A percentile compares a stretch with the other conserved stretches of the same genome.
Conservation (phyloP, 139 green algal genomes). For the Chara braunii region DNA sequence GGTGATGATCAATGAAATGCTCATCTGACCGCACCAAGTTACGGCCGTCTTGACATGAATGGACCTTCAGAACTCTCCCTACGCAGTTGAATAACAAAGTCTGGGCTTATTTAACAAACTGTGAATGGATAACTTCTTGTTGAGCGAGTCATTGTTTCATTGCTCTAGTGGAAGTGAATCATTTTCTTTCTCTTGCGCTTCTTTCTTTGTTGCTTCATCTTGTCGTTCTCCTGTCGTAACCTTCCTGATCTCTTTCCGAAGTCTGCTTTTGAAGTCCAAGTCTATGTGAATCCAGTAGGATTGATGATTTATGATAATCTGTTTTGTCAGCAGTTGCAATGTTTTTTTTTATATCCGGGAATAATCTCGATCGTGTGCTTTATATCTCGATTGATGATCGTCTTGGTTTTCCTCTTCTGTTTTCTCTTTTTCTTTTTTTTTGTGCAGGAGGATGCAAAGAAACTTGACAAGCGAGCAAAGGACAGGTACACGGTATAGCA, state of each 20-base stretch:
- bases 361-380: neutral
- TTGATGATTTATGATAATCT: neutral
- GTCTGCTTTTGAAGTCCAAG: neutral
- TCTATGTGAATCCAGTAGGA: neutral
- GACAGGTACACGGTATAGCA: slow-evolving; percentile 81
- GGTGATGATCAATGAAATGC: too few relatives aligned
- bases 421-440: neutral
- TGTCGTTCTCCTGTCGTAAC: too few relatives aligned
- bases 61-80: too few relatives aligned
- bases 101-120: too few relatives aligned
- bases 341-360: neutral
- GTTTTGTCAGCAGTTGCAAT: neutral
- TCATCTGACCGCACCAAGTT: too few relatives aligned
- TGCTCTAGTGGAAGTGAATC: too few relatives aligned
- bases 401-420: slow-evolving; percentile 7
- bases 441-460: slow-evolving; percentile 64
- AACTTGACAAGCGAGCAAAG: slow-evolving; percentile 65
- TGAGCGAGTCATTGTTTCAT: too few relatives aligned
- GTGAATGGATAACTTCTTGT: too few relatives aligned
- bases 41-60: too few relatives aligned
- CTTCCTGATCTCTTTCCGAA: neutral
- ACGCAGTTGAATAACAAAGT: too few relatives aligned
- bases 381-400: neutral
- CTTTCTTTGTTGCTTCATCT: too few relatives aligned
- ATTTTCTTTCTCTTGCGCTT: too few relatives aligned